Evolutionary conservation across 2,329 filamentous ascomycete genomes (phyloP), one percentile per base, ranked within the genome.

Genomic region (Alternaria tenuissima): DNA sequence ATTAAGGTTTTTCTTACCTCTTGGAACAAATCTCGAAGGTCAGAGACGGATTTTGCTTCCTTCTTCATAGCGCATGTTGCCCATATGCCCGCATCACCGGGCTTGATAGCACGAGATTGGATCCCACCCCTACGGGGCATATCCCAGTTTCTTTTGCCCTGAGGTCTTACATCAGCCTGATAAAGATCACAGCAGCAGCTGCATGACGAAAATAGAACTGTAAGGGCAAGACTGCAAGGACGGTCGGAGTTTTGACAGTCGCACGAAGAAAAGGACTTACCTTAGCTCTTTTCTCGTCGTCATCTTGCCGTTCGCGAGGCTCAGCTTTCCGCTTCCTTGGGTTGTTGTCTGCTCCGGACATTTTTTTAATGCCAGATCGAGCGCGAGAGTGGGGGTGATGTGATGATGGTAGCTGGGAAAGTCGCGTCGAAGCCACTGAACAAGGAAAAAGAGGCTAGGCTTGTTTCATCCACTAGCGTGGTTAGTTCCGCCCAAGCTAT

Each of bases 41-140:
- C 91, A 51, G 84, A 81, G 3, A 90, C 85, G 14, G 91, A 90
- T 76, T 88, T 90, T 42, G 82, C 83, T 78, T 92, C 90, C 81
- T 91, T 89, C 65, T 87, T 87, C 73, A 89, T 86, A 52, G 89
- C 87, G 74, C 90, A 94, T 0, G 91, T 93, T 28, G 89, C 89
- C 90, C 91, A 94, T 59, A 94, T 88, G 5, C 91, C 91, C 53
- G 84, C 82, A 70, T 93, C 90, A 5, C 91, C 90, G 5, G 89
- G 82, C 67, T 91, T 86, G 48, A 93, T 83, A 34, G 67, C 67
- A 12, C 72, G 74, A 48, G 55, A 63, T 49, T 78, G 71, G 34
- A 70, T 67, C 28, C 64, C 72, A 36, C 66, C 72, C 12, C 75
- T 76, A 55, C 74, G 75, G 39, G 79, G 79, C 61, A 76, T 75